Evolutionary conservation across 495 filamentous ascomycete genomes (phyloP), one percentile per base, ranked within the genome.

Genomic region (Sabuloglossum arenarium): DNA sequence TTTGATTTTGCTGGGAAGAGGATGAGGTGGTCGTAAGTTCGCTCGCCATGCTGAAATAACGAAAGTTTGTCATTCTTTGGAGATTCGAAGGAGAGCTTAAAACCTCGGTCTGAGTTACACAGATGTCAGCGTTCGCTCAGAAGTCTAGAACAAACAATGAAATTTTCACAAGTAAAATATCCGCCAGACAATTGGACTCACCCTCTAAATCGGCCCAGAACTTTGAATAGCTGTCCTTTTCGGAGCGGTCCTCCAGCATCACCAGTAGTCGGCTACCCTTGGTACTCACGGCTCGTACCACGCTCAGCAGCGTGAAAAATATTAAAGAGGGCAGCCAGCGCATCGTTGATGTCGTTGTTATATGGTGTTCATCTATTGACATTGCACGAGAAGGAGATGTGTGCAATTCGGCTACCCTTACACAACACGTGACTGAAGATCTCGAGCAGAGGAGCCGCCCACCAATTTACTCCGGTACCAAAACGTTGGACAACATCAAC

Each of bases 1-100:
- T 96, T 97, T 3, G 85, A 79, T 69, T 85, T 90, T 19, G 82
- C 75, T 25, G 91, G 91, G 30, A 97, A 78, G 58, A 98, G 74
- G 53, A 97, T 67, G 53, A 95, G 69, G 64, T 98, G 90, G 71
- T 96, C 91, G 67, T 88, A 95, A 59, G 79, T 76, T 66, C 80
- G 80, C 69, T 90, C 88, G 66, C 91, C 93, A 59, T 86, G 80
- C 64, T 79, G 70, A 74, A 97, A 95, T 59, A 98, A 74, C 49
- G 81, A 75, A 61, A 98, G 74, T 60, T 76, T 72, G 42, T 91
- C 80, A 68, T 76, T 83, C 71, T 94, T 96, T 54, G 90, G 88
- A 1, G 87, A 86, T 70, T 88, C 80, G 67, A 87, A 85, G 27
- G 77, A 70, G 55, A 93, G 60, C 59, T 84, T 72, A 68, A 85